phyloP scores from a whole-genome alignment of 805 yeast genomes.

The Myxozyma lipomycoides region DNA sequence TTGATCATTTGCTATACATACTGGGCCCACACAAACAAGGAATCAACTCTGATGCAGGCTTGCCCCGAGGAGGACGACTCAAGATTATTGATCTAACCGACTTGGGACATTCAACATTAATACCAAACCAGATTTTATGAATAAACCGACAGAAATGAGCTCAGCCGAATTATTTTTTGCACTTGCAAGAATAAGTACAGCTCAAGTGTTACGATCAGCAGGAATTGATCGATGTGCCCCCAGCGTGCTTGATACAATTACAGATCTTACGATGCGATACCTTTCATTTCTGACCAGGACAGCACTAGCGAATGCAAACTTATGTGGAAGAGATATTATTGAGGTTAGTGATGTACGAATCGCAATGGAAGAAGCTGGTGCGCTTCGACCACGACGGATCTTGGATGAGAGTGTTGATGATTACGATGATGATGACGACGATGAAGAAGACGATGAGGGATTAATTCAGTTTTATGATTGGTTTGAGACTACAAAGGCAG shows the following conservation, averaged over 20 bases:
- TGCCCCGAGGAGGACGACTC: no score
- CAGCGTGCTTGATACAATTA: slow-evolving; percentile 64
- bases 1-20: no score
- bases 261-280: slow-evolving; percentile 69
- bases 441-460: slow-evolving; percentile 21
- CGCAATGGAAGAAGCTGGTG: slow-evolving; percentile 61
- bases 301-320: slow-evolving; percentile 48
- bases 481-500: slow-evolving; percentile 12
- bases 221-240: slow-evolving; percentile 83
- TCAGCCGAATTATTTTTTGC: slow-evolving; percentile 24
- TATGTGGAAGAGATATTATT: slow-evolving; percentile 46
- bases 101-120: no score
- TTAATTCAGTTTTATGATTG: slow-evolving; percentile 26
- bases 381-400: slow-evolving; percentile 50
- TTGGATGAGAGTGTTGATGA: slow-evolving; percentile 5
- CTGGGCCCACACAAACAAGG: no score
- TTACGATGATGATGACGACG: slow-evolving; percentile 15
- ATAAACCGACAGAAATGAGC: slow-evolving; percentile 21
- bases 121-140: no score
- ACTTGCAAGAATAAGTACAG: slow-evolving; percentile 21
- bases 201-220: slow-evolving; percentile 62
- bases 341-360: slow-evolving; percentile 64
- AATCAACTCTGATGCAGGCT: no score
- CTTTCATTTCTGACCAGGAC: slow-evolving; percentile 52
- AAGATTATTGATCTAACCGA: no score